Base-by-base conservation (phyloP, 768 basidiomycete species). In the Cantharellus cinnabarinus region DNA sequence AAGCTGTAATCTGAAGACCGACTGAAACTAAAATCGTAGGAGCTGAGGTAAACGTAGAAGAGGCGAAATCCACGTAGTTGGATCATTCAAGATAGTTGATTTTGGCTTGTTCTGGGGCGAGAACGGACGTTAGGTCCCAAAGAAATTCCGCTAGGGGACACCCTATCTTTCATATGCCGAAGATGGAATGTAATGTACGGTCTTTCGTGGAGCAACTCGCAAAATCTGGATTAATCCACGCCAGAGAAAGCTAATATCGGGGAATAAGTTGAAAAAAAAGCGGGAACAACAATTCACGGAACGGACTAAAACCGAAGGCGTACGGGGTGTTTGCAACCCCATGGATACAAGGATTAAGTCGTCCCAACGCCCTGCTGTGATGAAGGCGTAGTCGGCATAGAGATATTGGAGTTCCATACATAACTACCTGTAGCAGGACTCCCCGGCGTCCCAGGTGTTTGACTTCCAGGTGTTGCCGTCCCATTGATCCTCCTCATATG, bases 1-100 rank as follows among this genome's bases (percentile, higher is more conserved):
- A 61, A 84, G 85, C 15, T 82, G 83, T 66, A 97, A 93, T 69
- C 75, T 85, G 42, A 70, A 75, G 44, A 67, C 67, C 53, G 70
- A 78, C 5, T 68, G 74, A 72, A 50, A 74, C 71, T 14, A 44
- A 41, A 51, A 41, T 14, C 44, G 60, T 44, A 41, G 73, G 71
- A 57, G 73, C 77, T 42, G 68, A 65, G 65, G 60, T 69, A 61
- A 70, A 72, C 56, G 69, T 68, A 37, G 65, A 71, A 42, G 66
- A 67, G 61, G 66, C 64, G 10, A 74, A 74, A 42, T 67, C 69
- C 60, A 67, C 79, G 58, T 87, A 10, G 75, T 78, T 38, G 69
- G 69, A 61, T 79, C 84, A 50, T 71, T 95, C 55, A 70, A 68
- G 58, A 82, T 94, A 62, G 65, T 76, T 41, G 78, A 91, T 67